These are phyloP conservation scores for Sanguinoderma infundibulare DNA, from an alignment of 1,284 basidiomycete species.

Conservation along the genomic window DNA sequence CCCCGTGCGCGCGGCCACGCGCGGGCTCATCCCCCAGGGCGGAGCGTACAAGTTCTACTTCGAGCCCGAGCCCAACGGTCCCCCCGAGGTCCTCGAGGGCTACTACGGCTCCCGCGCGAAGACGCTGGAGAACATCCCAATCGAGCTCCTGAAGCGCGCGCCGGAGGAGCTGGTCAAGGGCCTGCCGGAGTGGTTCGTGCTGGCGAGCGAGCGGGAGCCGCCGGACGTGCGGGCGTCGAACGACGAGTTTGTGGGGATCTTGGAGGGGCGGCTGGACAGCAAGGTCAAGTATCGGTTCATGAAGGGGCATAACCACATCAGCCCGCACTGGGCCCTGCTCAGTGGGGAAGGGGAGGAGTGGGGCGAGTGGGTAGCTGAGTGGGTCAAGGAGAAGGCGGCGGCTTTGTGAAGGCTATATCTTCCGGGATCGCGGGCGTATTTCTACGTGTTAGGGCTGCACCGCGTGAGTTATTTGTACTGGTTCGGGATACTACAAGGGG, in stretches of 20 bases:
- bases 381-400: conserved; percentile 33
- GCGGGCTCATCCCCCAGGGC: conserved; percentile 49
- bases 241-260: conserved; percentile 40
- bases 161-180: conserved; percentile 36
- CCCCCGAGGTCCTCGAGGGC: conserved; percentile 33
- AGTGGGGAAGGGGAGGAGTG: conserved; percentile 65
- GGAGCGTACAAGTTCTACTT: conserved; percentile 46
- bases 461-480: background rate
- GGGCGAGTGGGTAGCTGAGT: conserved; percentile 54
- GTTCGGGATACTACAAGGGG: background rate
- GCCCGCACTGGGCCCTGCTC: conserved; percentile 50
- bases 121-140: conserved; percentile 45
- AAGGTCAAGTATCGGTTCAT: conserved; percentile 41
- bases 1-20: conserved; percentile 41
- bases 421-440: background rate
- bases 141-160: conserved; percentile 42
- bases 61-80: conserved; percentile 25
- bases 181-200: conserved; percentile 50
- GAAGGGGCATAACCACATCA: conserved; percentile 68
- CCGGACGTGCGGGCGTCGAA: conserved; percentile 41
- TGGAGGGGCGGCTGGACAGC: conserved; percentile 37
- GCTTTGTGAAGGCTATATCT: background rate
- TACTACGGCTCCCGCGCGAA: conserved; percentile 53
- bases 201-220: conserved; percentile 58
- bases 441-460: too few species aligned